Evolutionary conservation across 768 basidiomycete species (phyloP).

Genomic region (Pulveroboletus ravenelii): DNA sequence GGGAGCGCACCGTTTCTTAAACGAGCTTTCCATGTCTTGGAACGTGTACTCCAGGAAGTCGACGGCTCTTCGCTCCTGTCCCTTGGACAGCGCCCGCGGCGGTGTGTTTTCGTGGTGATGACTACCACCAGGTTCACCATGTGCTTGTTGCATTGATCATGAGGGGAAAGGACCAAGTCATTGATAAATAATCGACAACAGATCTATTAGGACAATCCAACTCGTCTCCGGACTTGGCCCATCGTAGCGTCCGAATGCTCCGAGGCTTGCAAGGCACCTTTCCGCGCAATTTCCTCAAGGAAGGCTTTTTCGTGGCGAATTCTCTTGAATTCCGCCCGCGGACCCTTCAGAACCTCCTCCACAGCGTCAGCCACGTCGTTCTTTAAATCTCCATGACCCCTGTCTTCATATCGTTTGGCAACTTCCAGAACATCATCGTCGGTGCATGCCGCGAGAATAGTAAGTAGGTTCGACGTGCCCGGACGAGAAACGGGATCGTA

Average conservation of each 20-base stretch:
- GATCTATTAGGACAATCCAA: constrained; percentile 48
- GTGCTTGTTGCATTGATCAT: background rate
- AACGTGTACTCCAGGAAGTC: constrained; percentile 64
- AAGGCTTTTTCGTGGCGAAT: constrained; percentile 57
- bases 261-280: constrained; percentile 62
- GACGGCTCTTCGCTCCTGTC: constrained; percentile 61
- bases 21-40: constrained; percentile 60
- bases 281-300: constrained; percentile 54
- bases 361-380: constrained; percentile 69
- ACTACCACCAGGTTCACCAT: background rate
- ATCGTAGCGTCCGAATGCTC: constrained; percentile 61
- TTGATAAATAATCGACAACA: constrained; percentile 21
- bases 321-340: constrained; percentile 65
- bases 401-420: constrained; percentile 47
- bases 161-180: background rate
- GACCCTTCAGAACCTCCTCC: constrained; percentile 56
- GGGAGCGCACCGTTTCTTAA: constrained; percentile 67
- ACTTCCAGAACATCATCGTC: constrained; percentile 41
- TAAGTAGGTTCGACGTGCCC: constrained; percentile 77
- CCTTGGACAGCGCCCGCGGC: constrained; percentile 37
- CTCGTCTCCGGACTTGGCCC: constrained; percentile 56
- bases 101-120: background rate
- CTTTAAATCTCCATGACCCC: constrained; percentile 69
- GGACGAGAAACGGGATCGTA: constrained; percentile 80
- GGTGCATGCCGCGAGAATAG: constrained; percentile 74